phyloP scores from a whole-genome alignment of 2,329 filamentous ascomycete species.

The Claviceps sp. region DNA sequence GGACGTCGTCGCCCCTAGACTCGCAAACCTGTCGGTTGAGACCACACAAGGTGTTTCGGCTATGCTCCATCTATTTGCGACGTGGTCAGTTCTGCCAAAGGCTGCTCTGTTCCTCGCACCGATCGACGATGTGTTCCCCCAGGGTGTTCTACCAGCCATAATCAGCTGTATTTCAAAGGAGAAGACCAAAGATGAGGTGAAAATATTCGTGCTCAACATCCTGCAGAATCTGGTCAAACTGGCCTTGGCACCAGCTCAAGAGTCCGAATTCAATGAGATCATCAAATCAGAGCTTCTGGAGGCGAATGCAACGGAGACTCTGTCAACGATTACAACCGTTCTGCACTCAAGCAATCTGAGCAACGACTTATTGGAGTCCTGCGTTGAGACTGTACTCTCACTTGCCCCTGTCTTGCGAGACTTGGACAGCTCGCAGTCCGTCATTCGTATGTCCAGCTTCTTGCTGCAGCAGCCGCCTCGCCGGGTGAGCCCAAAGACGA shows the following conservation, averaged over 20 bases:
- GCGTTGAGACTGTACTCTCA: conserved; percentile 66
- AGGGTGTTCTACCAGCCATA: conserved; percentile 55
- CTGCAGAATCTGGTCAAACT: conserved; percentile 55
- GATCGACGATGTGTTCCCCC: conserved; percentile 28
- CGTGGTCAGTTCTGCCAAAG: conserved; percentile 58
- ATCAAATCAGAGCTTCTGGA: conserved; percentile 43
- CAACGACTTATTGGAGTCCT: conserved; percentile 65
- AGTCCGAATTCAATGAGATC: conserved; percentile 42
- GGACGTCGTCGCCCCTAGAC: conserved; percentile 62
- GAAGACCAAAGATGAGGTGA: conserved; percentile 77
- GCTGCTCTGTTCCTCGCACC: conserved; percentile 53
- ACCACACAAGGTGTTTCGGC: conserved; percentile 83
- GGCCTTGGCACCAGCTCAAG: conserved; percentile 38
- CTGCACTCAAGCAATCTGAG: conserved; percentile 47
- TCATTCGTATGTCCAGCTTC: conserved; percentile 69
- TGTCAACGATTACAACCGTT: conserved; percentile 54
- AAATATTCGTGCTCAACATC: conserved; percentile 66
- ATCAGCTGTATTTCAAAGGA: conserved; percentile 57
- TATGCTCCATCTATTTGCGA: conserved; percentile 64
- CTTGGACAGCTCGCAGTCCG: conserved; percentile 55
- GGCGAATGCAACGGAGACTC: conserved; percentile 43
- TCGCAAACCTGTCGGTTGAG: conserved; percentile 68
- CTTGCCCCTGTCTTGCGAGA: conserved; percentile 58
- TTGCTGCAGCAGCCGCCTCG: conserved; percentile 75
- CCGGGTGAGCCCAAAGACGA: conserved; percentile 69